Evolutionary conservation across 768 basidiomycete species (phyloP).

Genomic region (Gyrodon lividus): DNA sequence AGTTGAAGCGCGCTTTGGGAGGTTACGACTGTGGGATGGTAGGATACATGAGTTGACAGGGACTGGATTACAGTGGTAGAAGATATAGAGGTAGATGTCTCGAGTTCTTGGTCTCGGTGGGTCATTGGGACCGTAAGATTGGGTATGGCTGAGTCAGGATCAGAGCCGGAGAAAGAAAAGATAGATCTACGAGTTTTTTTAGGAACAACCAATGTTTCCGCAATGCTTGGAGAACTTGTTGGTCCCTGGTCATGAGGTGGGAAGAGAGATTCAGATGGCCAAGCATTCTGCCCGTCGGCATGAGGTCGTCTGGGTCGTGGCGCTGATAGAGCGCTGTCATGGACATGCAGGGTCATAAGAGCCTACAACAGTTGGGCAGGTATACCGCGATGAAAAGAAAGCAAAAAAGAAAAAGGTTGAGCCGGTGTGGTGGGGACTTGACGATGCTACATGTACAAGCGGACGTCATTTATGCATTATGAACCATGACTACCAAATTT

Average conservation of each 20-base stretch:
- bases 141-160: neutral
- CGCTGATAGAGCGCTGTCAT: slow-evolving; percentile 13
- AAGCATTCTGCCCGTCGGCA: neutral
- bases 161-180: neutral
- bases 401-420: too few species aligned
- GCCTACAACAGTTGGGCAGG: slow-evolving; percentile 10
- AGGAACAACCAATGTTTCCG: slow-evolving; percentile 45
- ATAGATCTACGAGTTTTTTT: neutral
- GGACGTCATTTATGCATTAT: neutral
- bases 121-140: neutral
- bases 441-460: too few species aligned
- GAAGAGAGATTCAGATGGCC: neutral
- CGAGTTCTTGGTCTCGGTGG: slow-evolving; percentile 5
- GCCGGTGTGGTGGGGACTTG: too few species aligned
- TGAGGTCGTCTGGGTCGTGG: slow-evolving; percentile 28
- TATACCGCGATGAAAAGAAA: neutral
- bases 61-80: slow-evolving; percentile 41
- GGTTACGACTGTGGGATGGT: neutral
- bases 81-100: slow-evolving; percentile 24
- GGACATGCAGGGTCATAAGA: slow-evolving; percentile 9
- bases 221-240: slow-evolving; percentile 54
- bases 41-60: slow-evolving; percentile 14
- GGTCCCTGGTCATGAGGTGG: neutral
- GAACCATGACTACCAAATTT: slow-evolving; percentile 7
- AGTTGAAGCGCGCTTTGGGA: slow-evolving; percentile 10